Percentiles rank a stretch among this genome's conserved stretches.
Evolutionary conservation across 768 basidiomycete genomes (phyloP).

Genomic region (Boletus speciosus): DNA sequence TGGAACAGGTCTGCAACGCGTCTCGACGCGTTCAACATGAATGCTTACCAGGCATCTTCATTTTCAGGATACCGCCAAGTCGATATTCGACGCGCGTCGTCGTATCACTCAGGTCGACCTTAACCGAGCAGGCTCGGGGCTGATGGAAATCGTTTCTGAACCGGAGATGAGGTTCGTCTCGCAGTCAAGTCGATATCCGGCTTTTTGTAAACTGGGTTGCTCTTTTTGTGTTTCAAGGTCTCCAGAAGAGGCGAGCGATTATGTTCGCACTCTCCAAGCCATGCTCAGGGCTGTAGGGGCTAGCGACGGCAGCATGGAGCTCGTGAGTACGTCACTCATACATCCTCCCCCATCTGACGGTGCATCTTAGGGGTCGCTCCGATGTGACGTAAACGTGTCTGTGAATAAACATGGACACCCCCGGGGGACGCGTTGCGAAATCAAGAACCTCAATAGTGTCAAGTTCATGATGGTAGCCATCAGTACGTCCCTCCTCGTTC

Average conservation of each 20-base stretch:
- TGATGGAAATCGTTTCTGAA: constrained; percentile 95
- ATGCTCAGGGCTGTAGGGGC: constrained; percentile 79
- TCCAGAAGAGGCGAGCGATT: constrained; percentile 86
- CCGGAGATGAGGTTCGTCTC: constrained; percentile 71
- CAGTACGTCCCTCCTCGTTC: constrained; percentile 44
- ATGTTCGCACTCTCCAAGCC: constrained; percentile 79
- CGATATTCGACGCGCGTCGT: constrained; percentile 53
- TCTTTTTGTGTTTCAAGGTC: constrained; percentile 38
- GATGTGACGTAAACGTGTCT: constrained; percentile 96
- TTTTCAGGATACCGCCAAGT: constrained; percentile 88
- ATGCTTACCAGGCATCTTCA: neutral
- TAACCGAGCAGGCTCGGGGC: constrained; percentile 82
- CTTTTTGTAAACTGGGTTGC: neutral
- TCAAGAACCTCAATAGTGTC: constrained; percentile 95
- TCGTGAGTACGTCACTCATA: constrained; percentile 46
- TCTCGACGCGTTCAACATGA: neutral
- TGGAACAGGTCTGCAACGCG: constrained; percentile 73
- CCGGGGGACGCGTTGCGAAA: constrained; percentile 84
- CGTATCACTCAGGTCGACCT: constrained; percentile 70
- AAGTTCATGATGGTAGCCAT: constrained; percentile 83
- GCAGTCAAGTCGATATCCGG: neutral
- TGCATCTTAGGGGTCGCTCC: constrained; percentile 71
- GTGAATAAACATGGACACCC: constrained; percentile 63
- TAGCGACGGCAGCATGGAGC: constrained; percentile 97
- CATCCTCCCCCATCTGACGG: neutral